Conservation (phyloP, 2,329 filamentous ascomycete genomes). For the Hymenoscyphus occultus region DNA sequence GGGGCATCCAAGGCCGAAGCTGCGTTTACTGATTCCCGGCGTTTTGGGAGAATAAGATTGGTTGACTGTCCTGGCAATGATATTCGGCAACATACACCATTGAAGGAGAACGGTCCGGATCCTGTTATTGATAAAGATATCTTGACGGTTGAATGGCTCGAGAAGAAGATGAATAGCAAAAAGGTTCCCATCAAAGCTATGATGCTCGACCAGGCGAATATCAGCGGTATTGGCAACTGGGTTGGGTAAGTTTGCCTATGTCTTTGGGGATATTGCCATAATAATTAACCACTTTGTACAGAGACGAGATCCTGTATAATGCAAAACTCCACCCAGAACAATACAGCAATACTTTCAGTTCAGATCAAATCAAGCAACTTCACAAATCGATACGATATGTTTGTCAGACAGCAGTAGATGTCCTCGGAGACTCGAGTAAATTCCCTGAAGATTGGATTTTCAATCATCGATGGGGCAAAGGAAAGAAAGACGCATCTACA, state of each 20-base stretch:
- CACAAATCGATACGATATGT: conserved; percentile 74
- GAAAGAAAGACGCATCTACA: conserved; percentile 66
- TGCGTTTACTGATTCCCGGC: conserved; percentile 80
- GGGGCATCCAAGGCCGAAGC: conserved; percentile 54
- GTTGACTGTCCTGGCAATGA: conserved; percentile 75
- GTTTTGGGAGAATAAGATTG: conserved; percentile 76
- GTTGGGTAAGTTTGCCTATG: conserved; percentile 57
- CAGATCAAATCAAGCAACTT: conserved; percentile 67
- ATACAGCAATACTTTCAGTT: conserved; percentile 77
- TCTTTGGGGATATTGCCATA: not conserved
- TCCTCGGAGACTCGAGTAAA: conserved; percentile 74
- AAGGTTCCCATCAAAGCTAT: conserved; percentile 87
- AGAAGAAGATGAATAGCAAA: conserved; percentile 67
- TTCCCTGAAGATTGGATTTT: conserved; percentile 90
- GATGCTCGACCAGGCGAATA: conserved; percentile 80
- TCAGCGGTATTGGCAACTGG: conserved; percentile 96
- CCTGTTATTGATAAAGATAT: conserved; percentile 77
- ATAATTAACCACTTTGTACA: conserved; percentile 29
- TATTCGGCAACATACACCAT: conserved; percentile 72
- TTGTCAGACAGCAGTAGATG: conserved; percentile 74
- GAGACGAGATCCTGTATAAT: conserved; percentile 88
- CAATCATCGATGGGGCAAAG: conserved; percentile 85
- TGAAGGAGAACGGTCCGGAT: conserved; percentile 92
- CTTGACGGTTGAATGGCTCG: conserved; percentile 74
- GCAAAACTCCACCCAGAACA: conserved; percentile 88